phyloP scores from a whole-genome alignment of 1,284 basidiomycete genomes.

The Spongiforma sp. region DNA sequence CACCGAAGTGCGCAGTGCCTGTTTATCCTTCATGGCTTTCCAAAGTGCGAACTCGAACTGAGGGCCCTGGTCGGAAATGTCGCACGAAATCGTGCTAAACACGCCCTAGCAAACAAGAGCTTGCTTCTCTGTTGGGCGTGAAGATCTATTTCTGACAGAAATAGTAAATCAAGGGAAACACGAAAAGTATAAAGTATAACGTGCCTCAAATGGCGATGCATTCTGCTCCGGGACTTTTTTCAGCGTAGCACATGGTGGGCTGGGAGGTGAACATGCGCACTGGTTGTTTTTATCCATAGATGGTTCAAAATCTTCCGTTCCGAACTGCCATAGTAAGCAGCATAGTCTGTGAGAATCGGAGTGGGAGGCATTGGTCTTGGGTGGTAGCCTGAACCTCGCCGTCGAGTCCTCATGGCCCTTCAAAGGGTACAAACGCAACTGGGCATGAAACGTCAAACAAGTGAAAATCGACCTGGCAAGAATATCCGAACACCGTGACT shows the following conservation, averaged over 20 bases:
- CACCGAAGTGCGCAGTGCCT: not conserved
- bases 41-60: constrained; percentile 7
- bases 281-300: not conserved
- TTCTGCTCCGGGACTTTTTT: not conserved
- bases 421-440: too few relatives aligned
- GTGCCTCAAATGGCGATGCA: not conserved
- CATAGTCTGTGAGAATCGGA: too few relatives aligned
- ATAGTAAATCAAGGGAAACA: not conserved
- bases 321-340: too few relatives aligned
- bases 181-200: not conserved
- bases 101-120: not conserved
- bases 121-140: not conserved
- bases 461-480: too few relatives aligned
- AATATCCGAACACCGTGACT: too few relatives aligned
- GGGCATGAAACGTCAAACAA: too few relatives aligned
- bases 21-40: constrained; percentile 1
- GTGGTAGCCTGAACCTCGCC: too few relatives aligned
- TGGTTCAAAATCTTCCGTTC: too few relatives aligned
- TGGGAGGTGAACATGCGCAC: not conserved
- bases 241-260: not conserved
- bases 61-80: constrained; percentile 4
- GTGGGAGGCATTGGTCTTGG: too few relatives aligned
- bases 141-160: not conserved
- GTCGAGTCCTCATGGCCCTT: too few relatives aligned
- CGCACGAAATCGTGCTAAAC: constrained; percentile 10